Base-by-base conservation (phyloP, 2,329 filamentous ascomycete species). In the Phialophora chinensis region DNA sequence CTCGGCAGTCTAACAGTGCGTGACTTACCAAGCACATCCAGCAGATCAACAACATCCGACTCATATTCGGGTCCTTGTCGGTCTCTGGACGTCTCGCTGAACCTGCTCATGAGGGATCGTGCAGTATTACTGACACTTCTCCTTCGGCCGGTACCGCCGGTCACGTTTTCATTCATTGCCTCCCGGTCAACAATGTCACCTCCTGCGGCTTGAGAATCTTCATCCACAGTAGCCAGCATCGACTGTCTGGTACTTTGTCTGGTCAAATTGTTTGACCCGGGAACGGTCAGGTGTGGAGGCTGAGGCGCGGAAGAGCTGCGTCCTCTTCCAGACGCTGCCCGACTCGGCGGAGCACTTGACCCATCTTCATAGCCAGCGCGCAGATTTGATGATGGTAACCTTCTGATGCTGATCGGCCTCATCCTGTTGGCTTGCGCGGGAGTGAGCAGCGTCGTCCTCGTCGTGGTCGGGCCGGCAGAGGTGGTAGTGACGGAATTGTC, bases 11-110 rank as follows among this genome's bases (percentile, higher is more conserved):
- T 0, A 12, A 25, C 23, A n/a, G 38, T n/a, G 14, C 17, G 11
- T 23, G 11, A 77, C 85, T 67, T 81, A 90, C 88, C 88, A 69
- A 91, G 82, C 35, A 90, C 85, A 77, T 91, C 89, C 58, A 91
- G 78, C 17, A 91, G 78, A 75, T 91, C 88, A 6, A 91, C 88
- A 70, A 91, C 81, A 69, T 86, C 83, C 11, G 84, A 78, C 29
- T 86, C 85, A 73, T 90, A 90, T 67, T 90, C 84, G 54, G 76
- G 64, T 20, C 62, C 64, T 44, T 66, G 60, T 20, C 62, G 66
- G 20, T 71, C 67, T 20, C 58, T 44, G 12, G 65, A 66, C 25
- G 63, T 61, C 20, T 71, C 64, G 53, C 70, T 71, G 35, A 68
- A 57, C 31, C 56, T 70, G 65, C 69, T 72, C 7, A 72, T 54